phyloP scores from a whole-genome alignment of 495 filamentous ascomycete genomes.

The Penicillium lividum region DNA sequence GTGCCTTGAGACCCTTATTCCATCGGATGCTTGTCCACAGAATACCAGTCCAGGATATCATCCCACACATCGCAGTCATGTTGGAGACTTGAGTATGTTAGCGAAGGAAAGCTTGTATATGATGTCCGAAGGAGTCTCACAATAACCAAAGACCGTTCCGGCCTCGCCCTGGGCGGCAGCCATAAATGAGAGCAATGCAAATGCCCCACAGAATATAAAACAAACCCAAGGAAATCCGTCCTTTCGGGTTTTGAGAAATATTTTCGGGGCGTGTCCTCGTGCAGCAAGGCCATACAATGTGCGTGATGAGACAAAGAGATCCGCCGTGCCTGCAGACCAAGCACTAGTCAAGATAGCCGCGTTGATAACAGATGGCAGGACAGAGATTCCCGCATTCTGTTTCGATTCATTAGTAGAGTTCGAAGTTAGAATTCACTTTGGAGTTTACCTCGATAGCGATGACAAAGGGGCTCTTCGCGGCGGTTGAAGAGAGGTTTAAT shows the following conservation, averaged over 20 bases:
- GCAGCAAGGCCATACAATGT: conserved; percentile 45
- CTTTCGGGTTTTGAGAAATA: conserved; percentile 37
- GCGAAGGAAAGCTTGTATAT: not conserved
- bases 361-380: conserved; percentile 65
- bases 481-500: conserved; percentile 48
- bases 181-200: conserved; percentile 28
- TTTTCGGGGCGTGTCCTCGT: conserved; percentile 33
- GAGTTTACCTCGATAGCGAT: conserved; percentile 21
- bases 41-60: conserved; percentile 26
- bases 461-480: conserved; percentile 46
- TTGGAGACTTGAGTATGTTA: conserved; percentile 18
- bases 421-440: not conserved
- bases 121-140: conserved; percentile 5
- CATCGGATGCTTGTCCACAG: conserved; percentile 23
- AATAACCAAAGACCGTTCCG: conserved; percentile 26
- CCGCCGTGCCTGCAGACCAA: conserved; percentile 60
- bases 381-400: conserved; percentile 25
- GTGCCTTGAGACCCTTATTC: conserved; percentile 16
- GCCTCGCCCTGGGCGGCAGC: conserved; percentile 22
- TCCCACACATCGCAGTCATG: conserved; percentile 28
- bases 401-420: not conserved
- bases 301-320: conserved; percentile 54
- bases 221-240: conserved; percentile 38
- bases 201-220: conserved; percentile 22
- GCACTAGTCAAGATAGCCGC: conserved; percentile 70